These are phyloP conservation scores for Neurospora crassa DNA, from an alignment of 2,329 filamentous ascomycete genomes.

Conservation along the genomic window DNA sequence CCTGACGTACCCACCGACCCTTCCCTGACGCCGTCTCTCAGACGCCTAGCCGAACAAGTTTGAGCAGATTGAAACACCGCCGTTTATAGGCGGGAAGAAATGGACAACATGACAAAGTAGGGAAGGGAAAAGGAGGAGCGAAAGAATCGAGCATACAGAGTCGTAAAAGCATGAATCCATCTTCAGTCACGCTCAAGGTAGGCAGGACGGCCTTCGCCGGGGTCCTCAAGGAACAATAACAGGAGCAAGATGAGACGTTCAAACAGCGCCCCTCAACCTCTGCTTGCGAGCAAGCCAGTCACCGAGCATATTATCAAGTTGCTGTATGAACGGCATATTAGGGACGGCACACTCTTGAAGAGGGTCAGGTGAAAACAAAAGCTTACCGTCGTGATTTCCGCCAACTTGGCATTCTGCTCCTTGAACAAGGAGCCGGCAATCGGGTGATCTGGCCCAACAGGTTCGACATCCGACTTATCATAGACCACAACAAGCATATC, in stretches of 20 bases:
- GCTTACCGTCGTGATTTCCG: conserved; percentile 71
- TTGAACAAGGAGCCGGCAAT: conserved; percentile 71
- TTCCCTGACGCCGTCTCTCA: not conserved
- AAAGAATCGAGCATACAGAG: not conserved
- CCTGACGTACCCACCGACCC: not conserved
- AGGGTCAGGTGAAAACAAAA: not conserved
- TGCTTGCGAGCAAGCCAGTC: conserved; percentile 69
- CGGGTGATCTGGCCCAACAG: conserved; percentile 76
- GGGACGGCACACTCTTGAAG: conserved; percentile 1
- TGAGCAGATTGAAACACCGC: not conserved
- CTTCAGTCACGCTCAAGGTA: not conserved
- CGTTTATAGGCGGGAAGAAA: not conserved
- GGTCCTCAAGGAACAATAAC: not conserved
- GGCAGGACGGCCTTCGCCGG: not conserved
- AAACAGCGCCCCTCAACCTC: conserved; percentile 45
- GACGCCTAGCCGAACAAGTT: not conserved
- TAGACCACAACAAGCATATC: conserved; percentile 88
- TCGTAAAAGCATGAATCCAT: not conserved
- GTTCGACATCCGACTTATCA: conserved; percentile 75
- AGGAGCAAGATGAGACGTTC: conserved; percentile 7
- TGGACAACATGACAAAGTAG: not conserved
- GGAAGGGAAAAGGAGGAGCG: not conserved
- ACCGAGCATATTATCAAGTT: conserved; percentile 79
- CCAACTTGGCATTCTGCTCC: conserved; percentile 76
- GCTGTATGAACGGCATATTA: conserved; percentile 30